Conservation (phyloP, 1,284 basidiomycete species). For the Pseudozyma hubeiensis region DNA sequence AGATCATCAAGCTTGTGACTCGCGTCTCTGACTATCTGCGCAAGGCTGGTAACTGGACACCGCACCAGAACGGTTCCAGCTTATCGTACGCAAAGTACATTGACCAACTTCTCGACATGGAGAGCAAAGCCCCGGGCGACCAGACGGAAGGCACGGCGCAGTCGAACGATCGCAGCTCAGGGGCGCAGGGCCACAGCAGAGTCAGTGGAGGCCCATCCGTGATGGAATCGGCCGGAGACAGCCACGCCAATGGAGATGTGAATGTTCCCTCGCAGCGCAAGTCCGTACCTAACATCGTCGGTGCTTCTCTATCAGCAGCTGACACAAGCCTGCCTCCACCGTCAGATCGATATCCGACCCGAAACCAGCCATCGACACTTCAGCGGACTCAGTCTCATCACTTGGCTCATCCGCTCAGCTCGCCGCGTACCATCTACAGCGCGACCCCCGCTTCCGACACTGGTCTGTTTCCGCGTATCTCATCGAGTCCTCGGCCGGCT, state of each 20-base stretch:
- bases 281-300: neutral
- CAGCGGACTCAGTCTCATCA: slow-evolving; percentile 17
- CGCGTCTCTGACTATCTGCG: slow-evolving; percentile 35
- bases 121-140: slow-evolving; percentile 5
- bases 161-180: slow-evolving; percentile 1
- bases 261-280: slow-evolving; percentile 12
- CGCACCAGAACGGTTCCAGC: slow-evolving; percentile 42
- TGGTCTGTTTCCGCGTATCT: slow-evolving; percentile 26
- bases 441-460: slow-evolving; percentile 19
- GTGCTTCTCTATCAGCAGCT: neutral
- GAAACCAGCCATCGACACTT: slow-evolving; percentile 11
- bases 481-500: slow-evolving; percentile 12
- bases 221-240: neutral
- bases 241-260: neutral
- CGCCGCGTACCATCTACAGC: slow-evolving; percentile 32
- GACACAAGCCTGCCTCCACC: slow-evolving; percentile 6
- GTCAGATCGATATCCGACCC: slow-evolving; percentile 10
- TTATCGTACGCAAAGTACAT: slow-evolving; percentile 40
- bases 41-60: slow-evolving; percentile 35
- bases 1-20: slow-evolving; percentile 28
- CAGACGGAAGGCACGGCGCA: neutral
- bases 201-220: neutral
- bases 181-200: neutral
- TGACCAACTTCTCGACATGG: slow-evolving; percentile 35
- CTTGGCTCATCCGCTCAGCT: slow-evolving; percentile 25